A percentile compares a stretch with the other conserved stretches of the same genome.
phyloP scores from a whole-genome alignment of 2,329 filamentous ascomycete species.

The Fusarium decemcellulare region DNA sequence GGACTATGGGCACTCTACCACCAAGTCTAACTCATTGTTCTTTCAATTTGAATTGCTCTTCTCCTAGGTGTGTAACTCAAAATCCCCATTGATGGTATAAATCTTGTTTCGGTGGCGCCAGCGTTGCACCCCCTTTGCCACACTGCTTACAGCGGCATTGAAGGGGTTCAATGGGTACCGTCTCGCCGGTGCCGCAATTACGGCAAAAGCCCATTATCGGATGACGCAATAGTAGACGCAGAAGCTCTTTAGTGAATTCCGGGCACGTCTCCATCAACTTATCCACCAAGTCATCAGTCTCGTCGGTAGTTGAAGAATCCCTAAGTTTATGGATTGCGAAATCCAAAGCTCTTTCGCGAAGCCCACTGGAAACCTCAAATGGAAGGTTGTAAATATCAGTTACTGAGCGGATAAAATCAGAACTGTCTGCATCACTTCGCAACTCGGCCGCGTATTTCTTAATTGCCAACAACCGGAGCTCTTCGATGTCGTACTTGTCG shows the following conservation, averaged over 20 bases:
- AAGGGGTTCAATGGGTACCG: slow-evolving; percentile 1
- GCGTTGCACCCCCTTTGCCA: not conserved
- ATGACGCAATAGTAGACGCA: not conserved
- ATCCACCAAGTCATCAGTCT: not conserved
- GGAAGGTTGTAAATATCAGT: slow-evolving; percentile 13
- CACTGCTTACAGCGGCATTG: slow-evolving; percentile 7
- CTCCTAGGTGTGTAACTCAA: too few relatives aligned
- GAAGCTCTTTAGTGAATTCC: slow-evolving; percentile 26
- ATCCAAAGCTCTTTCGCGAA: not conserved
- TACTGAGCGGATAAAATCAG: slow-evolving; percentile 16
- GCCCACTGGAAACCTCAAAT: not conserved
- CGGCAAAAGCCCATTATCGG: slow-evolving; percentile 4
- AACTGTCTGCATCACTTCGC: not conserved
- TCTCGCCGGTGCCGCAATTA: not conserved
- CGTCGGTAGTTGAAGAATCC: not conserved
- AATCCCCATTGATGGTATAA: too few relatives aligned
- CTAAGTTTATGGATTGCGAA: not conserved
- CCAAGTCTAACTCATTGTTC: not conserved
- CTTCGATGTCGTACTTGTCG: slow-evolving; percentile 33
- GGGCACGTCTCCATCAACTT: slow-evolving; percentile 6
- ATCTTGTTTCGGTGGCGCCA: too few relatives aligned
- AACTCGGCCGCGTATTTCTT: slow-evolving; percentile 17
- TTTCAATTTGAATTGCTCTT: not conserved
- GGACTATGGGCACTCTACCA: not conserved
- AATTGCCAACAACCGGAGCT: not conserved